phyloP scores from a whole-genome alignment of 768 basidiomycete species.

The Termitomyces sp. region DNA sequence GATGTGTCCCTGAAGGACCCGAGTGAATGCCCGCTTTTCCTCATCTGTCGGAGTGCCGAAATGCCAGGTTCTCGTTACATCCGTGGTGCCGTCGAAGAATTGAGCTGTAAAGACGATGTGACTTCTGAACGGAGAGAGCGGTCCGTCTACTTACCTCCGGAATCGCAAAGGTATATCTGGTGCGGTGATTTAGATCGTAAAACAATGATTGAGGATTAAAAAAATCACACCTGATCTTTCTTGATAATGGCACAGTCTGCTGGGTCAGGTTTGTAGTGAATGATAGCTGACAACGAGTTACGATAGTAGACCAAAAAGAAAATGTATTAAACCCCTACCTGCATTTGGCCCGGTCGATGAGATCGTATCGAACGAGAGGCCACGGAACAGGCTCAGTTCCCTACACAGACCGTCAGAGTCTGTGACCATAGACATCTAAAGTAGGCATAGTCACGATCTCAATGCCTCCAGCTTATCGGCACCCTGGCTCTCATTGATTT shows the following conservation, averaged over 20 bases:
- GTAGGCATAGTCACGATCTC: conserved; percentile 55
- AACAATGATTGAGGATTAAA: neutral
- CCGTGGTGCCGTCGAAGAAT: conserved; percentile 84
- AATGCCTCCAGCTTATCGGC: conserved; percentile 76
- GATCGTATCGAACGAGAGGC: conserved; percentile 89
- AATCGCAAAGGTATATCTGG: conserved; percentile 61
- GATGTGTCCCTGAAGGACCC: conserved; percentile 89
- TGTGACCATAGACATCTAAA: neutral
- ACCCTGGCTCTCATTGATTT: conserved; percentile 74
- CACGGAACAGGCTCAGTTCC: conserved; percentile 74
- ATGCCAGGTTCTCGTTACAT: conserved; percentile 90
- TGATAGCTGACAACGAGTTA: conserved; percentile 55
- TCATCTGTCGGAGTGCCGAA: conserved; percentile 82
- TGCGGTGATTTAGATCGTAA: neutral
- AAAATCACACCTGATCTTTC: conserved; percentile 54
- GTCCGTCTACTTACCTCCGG: conserved; percentile 52
- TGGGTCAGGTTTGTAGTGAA: conserved; percentile 86
- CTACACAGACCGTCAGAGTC: conserved; percentile 28
- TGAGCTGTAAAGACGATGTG: conserved; percentile 11
- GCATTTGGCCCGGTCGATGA: conserved; percentile 91
- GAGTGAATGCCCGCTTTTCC: conserved; percentile 85
- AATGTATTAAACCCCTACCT: conserved; percentile 41
- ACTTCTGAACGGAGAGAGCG: too few relatives aligned
- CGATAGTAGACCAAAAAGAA: neutral
- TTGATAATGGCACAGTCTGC: conserved; percentile 68